Evolutionary conservation across 1,139 yeast genomes (phyloP), one percentile per base, ranked within the genome.

Genomic region (Diutina siamensis): DNA sequence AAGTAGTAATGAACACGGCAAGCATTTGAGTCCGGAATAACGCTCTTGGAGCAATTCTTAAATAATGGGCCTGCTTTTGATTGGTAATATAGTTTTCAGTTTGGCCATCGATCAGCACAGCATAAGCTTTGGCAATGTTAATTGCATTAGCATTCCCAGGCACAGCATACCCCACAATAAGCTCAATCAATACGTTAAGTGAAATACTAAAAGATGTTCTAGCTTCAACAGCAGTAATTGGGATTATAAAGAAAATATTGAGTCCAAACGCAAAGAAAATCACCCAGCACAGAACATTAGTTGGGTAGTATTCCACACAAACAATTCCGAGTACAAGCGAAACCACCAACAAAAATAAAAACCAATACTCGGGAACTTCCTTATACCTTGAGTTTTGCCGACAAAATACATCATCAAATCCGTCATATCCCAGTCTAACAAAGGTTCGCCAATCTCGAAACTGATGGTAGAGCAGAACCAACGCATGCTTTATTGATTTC

Each of bases 131-230:
- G 51, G 77, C 62, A 28, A 75, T 68, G 71, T 74, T 78, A 51
- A 78, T 60, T 2, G 84, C 84, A 44, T 68, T 62, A 40, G 80
- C 80, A 47, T 78, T 77, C 45, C 83, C 83, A 22, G 83, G 84
- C 33, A 79, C 51, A 2, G 81, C 80, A 52, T 77, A 77, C 19
- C 86, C 86, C 46, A 75, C 65, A 49, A 80, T 71, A 52, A 80
- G 63, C 57, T 80, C 83, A 36, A 76, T 77, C 50, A 80, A 60
- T 3, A 80, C 78, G 50, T 78, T 77, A 49, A 78, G 64, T 31
- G 79, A 78, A 49, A 78, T 63, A 21, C 65, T 57, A 49, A 65
- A 62, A 38, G 80, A 83, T 18, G 80, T 76, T 28, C 74, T 68
- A 5, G 82, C 67, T 52, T 67, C 76, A 38, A 77, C 64, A 35